Conservation (phyloP, 2,329 filamentous ascomycete species). For the Xylariaceae sp. region DNA sequence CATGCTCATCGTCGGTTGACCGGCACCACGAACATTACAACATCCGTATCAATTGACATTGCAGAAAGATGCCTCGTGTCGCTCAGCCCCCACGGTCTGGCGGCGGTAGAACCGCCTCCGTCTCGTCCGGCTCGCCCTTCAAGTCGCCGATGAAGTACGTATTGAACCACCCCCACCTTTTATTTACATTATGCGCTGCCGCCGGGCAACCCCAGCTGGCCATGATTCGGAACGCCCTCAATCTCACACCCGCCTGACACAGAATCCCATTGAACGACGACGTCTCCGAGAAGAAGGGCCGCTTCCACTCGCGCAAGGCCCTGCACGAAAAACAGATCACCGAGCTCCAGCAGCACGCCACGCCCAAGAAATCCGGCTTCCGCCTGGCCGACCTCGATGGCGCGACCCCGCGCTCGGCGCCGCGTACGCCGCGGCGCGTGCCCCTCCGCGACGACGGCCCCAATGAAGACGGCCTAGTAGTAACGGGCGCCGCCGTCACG, state of each 20-base stretch:
- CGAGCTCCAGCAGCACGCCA: conserved; percentile 75
- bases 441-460: conserved; percentile 46
- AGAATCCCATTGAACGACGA: conserved; percentile 97
- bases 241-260: neutral
- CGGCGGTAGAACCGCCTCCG: conserved; percentile 43
- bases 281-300: conserved; percentile 81
- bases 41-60: conserved; percentile 2
- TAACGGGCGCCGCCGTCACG: conserved; percentile 72
- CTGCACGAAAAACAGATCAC: conserved; percentile 88
- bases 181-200: conserved; percentile 11
- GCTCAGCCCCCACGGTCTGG: conserved; percentile 49
- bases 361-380: conserved; percentile 60
- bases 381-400: conserved; percentile 56
- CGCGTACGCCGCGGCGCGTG: conserved; percentile 47
- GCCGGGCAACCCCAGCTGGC: conserved; percentile 6
- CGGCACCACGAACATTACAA: conserved; percentile 19
- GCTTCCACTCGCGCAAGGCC: conserved; percentile 80
- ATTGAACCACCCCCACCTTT: conserved; percentile 11
- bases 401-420: conserved; percentile 51
- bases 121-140: conserved; percentile 48
- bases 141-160: conserved; percentile 54
- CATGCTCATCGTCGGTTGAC: conserved; percentile 16
- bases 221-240: too few species aligned
- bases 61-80: conserved; percentile 51
- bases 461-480: conserved; percentile 56